Evolutionary conservation across 2,329 filamentous ascomycete species (phyloP).

Genomic region (Penicillium sp.): DNA sequence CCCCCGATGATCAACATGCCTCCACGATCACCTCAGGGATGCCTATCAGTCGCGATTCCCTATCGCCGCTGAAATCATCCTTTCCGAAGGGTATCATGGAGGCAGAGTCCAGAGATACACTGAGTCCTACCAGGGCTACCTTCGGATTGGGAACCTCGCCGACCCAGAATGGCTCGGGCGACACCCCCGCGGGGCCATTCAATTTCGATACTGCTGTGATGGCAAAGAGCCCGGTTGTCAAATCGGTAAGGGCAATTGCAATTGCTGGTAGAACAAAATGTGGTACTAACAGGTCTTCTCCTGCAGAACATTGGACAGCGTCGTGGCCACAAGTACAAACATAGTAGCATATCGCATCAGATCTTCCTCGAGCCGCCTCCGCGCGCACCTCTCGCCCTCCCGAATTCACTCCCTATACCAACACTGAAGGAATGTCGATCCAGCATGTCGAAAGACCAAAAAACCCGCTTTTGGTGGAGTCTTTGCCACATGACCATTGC

Average conservation of each 20-base stretch:
- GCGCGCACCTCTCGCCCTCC: constrained; percentile 82
- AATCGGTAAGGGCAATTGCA: constrained; percentile 63
- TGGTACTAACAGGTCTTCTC: constrained; percentile 23
- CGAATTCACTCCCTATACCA: constrained; percentile 87
- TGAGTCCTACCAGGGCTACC: constrained; percentile 38
- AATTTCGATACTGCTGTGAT: constrained; percentile 88
- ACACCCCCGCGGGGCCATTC: constrained; percentile 65
- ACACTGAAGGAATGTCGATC: constrained; percentile 84
- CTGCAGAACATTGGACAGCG: constrained; percentile 81
- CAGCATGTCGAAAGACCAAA: constrained; percentile 88
- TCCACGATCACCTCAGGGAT: constrained; percentile 27
- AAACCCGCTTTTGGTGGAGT: constrained; percentile 82
- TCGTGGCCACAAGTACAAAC: constrained; percentile 95
- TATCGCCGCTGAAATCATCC: constrained; percentile 50
- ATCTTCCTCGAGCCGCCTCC: constrained; percentile 92
- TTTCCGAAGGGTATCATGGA: constrained; percentile 32
- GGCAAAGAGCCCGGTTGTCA: constrained; percentile 69
- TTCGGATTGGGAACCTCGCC: constrained; percentile 36
- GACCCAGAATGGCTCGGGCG: constrained; percentile 30
- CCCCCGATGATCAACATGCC: constrained; percentile 49
- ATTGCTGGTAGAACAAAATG: background rate
- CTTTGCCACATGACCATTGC: constrained; percentile 83
- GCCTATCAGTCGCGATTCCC: constrained; percentile 46
- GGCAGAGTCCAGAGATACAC: constrained; percentile 22
- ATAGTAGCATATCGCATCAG: constrained; percentile 93